These are phyloP conservation scores for Oryza coarctata DNA, from an alignment of 176 grass and related monocot genomes.

Conservation along the genomic window DNA sequence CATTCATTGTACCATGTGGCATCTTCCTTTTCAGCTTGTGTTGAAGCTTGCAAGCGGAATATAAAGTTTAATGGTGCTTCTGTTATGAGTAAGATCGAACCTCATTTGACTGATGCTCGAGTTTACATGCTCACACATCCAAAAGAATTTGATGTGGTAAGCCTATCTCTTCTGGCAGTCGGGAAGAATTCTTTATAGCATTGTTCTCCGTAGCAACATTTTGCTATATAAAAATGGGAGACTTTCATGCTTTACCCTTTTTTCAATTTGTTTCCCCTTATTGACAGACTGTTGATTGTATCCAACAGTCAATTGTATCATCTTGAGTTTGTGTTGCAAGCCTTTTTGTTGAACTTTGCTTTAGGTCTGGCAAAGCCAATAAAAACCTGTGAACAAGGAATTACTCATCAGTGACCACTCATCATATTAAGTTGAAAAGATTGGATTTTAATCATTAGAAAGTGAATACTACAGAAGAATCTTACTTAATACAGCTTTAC, in stretches of 20 bases:
- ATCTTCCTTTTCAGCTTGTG: slow-evolving; percentile 63
- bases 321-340: slow-evolving; percentile 10
- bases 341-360: slow-evolving; percentile 1
- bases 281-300: slow-evolving; percentile 2
- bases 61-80: slow-evolving; percentile 85
- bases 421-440: slow-evolving; percentile 1
- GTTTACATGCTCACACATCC: slow-evolving; percentile 97
- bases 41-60: slow-evolving; percentile 90
- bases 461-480: slow-evolving; percentile 1
- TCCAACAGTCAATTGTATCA: slow-evolving; percentile 10
- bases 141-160: slow-evolving; percentile 99
- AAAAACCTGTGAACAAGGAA: slow-evolving; percentile 13
- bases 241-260: not conserved
- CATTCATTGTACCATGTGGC: slow-evolving; percentile 1
- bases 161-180: not conserved
- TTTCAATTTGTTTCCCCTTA: not conserved
- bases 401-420: not conserved
- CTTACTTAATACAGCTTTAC: not conserved
- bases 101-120: slow-evolving; percentile 89
- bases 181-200: not conserved
- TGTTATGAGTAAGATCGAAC: slow-evolving; percentile 75
- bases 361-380: not conserved
- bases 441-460: not conserved
- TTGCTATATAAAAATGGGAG: not conserved
- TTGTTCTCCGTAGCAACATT: not conserved